Evolutionary conservation across 768 basidiomycete genomes (phyloP), one percentile per base, ranked within the genome.

Genomic region (Austroboletus festivus): DNA sequence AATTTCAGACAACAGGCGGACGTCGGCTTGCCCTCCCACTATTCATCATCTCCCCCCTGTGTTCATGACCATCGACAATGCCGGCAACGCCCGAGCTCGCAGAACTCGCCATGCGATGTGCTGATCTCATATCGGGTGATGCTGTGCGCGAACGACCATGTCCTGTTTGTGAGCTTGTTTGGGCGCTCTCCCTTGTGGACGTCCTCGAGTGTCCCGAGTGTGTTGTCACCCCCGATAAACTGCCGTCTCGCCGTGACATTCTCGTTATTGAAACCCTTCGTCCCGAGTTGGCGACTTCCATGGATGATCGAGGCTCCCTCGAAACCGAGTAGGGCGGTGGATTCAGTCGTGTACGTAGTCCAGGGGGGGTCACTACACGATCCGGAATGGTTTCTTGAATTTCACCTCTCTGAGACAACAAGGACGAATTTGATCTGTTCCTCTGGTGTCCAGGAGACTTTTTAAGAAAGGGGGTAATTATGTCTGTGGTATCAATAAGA

Each of bases 241-340:
- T 57, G 2, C 23, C 22, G 15, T 48, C 24, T 7, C 24, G 47
- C 10, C 20, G 47, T 42, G 37, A 42, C 2, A 46, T 13, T 22
- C 44, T 49, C 31, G 23, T 55, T 19, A 15, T 30, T 20, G 56
- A 49, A 2, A n/a, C 4, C 22, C 28, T 42, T 38, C 31, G 52
- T 15, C 21, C 11, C 11, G 54, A 26, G 30, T 15, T 4, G 16
- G 16, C 11, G 4, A 16, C 22, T 21, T 9, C 35, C 21, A 1
- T 30, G 20, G 48, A 46, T 4, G 46, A 2, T 13, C 34, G 23
- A 6, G 34, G 22, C 11, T 38, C 51, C 5, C 12, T 24, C 1
- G 54, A 43, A 11, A 48, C 46, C 22, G 57, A 48, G 33, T 66
- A 66, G 5, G 65, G 50, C 3, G 66, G 65, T 15, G 66, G 65